Evolutionary conservation across 768 basidiomycete genomes (phyloP), one percentile per base, ranked within the genome.

Genomic region (Boletus vermiculosoides): DNA sequence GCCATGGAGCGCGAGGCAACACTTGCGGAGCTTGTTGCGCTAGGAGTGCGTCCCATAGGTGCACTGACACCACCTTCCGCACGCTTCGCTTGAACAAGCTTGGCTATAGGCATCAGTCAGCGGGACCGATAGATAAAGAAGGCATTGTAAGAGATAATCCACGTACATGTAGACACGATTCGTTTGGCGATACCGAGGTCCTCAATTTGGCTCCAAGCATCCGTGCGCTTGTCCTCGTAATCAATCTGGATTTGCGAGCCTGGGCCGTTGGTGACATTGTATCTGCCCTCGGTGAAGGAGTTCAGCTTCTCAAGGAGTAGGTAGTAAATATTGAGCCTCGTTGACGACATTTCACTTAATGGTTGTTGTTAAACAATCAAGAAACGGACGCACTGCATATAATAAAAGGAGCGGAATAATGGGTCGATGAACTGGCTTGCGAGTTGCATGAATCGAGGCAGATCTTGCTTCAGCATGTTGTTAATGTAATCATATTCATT

Each of bases 361-460:
- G n/a, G 31, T 49, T 51, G 13, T 7, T 28, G 31, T 40, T 2
- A 16, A 45, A 37, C 30, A 36, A 44, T 37, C 36, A 50, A 37
- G 45, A 55, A 60, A 49, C 31, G 50, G 30, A 85, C 94, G 68
- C 67, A 95, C 93, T 98, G 94, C 94, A 99, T 98, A 73, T 96
- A 99, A 79, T 90, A 99, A 80, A 94, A 94, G 18, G 94, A 96
- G 65, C 96, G 89, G 83, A 98, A 99, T n/a, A 98, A 78, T 1
- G 97, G 97, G 63, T 95, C 89, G 69, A 98, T 92, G 74, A 98
- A 98, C 61, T 87, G 84, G 3, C 92, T 89, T 1, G 90, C 80
- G 59, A 98, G 83, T 30, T 77, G 78, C 82, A 98, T 86, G 79
- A 98, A 98, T n/a, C 84, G 84, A 3, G 95, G 94, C 33, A 99